These are phyloP conservation scores for Nothopassalora personata DNA, from an alignment of 2,329 filamentous ascomycete genomes.

Conservation along the genomic window DNA sequence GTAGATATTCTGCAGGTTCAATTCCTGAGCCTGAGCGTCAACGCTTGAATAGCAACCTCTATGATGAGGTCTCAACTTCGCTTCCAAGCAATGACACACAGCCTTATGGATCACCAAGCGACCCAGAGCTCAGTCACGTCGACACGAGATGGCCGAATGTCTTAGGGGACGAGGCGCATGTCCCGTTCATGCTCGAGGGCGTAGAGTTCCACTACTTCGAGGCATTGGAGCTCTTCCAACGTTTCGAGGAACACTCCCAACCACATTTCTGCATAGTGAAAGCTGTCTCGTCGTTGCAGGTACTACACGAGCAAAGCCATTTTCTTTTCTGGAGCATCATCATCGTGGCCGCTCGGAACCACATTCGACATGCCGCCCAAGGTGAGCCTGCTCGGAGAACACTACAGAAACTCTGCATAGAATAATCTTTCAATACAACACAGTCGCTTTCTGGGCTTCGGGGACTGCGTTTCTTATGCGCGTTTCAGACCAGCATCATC, in stretches of 20 bases:
- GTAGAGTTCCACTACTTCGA: not conserved
- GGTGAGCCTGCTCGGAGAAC: not conserved
- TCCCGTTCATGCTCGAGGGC: not conserved
- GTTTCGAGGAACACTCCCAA: slow-evolving; percentile 3
- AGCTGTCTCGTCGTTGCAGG: not conserved
- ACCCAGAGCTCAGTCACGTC: not conserved
- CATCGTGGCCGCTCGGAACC: not conserved
- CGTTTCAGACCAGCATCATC: not conserved
- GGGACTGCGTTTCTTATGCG: slow-evolving; percentile 2
- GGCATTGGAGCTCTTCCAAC: not conserved
- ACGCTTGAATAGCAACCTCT: not conserved
- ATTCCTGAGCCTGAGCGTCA: not conserved
- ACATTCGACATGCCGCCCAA: not conserved
- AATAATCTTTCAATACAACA: not conserved
- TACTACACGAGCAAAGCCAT: not conserved
- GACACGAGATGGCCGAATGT: not conserved
- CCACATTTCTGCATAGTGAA: slow-evolving; percentile 4
- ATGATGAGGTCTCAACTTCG: not conserved
- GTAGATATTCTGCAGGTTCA: not conserved
- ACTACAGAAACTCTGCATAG: not conserved
- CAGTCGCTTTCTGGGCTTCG: slow-evolving; percentile 3
- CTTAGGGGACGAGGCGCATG: not conserved
- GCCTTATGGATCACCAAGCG: not conserved
- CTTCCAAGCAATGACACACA: not conserved
- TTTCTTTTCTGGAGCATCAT: slow-evolving; percentile 9